Conservation (phyloP, 441 rosid genomes). For the Codiaeum variegatum region DNA sequence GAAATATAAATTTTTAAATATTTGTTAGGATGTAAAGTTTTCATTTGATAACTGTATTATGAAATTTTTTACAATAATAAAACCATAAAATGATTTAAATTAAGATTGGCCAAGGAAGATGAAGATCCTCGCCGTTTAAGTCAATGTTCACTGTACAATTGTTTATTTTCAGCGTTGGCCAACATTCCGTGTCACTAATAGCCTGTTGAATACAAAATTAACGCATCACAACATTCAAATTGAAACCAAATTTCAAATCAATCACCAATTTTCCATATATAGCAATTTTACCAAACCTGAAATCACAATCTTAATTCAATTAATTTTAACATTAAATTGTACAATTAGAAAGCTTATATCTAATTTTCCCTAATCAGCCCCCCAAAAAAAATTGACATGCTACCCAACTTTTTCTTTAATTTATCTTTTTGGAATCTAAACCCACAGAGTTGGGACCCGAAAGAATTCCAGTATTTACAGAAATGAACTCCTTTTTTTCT, state of each 20-base stretch:
- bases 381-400: slow-evolving; percentile 1
- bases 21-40: no score
- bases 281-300: background rate
- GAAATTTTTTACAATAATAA: no score
- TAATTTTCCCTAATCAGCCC: slow-evolving; percentile 2
- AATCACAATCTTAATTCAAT: background rate
- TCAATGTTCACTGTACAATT: background rate
- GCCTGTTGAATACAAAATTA: background rate
- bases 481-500: no score
- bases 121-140: background rate
- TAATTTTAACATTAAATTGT: slow-evolving; percentile 16
- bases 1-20: no score
- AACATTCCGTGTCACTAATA: background rate
- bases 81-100: background rate
- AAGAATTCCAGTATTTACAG: slow-evolving; percentile 55
- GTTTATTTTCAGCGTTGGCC: background rate
- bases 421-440: slow-evolving; percentile 19
- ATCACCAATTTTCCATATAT: background rate
- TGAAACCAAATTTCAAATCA: slow-evolving; percentile 1
- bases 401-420: background rate
- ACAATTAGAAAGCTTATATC: slow-evolving; percentile 12
- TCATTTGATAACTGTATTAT: no score
- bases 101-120: background rate
- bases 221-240: background rate
- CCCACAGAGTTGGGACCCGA: slow-evolving; percentile 35